Evolutionary conservation across 1,139 yeast species (phyloP).

Genomic region (Suhomyces bolitotheri): DNA sequence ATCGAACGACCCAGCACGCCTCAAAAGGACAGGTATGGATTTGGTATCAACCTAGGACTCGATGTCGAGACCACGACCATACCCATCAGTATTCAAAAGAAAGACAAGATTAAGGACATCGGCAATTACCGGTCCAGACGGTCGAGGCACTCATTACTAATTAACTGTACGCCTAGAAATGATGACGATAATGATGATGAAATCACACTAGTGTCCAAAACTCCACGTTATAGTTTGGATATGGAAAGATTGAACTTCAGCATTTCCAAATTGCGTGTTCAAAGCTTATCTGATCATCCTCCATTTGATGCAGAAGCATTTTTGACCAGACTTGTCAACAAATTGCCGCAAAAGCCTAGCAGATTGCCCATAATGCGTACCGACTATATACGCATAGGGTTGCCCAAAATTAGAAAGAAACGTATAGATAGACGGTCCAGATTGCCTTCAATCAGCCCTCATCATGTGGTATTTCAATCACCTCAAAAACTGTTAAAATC

Average conservation of each 20-base stretch:
- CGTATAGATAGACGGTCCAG: slow-evolving; percentile 13
- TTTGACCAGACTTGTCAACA: slow-evolving; percentile 4
- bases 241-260: slow-evolving; percentile 9
- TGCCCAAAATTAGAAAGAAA: slow-evolving; percentile 28
- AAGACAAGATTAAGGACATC: slow-evolving; percentile 32
- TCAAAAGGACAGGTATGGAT: slow-evolving; percentile 17
- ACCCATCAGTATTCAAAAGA: slow-evolving; percentile 38
- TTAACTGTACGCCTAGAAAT: slow-evolving; percentile 10
- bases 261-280: slow-evolving; percentile 9
- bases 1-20: slow-evolving; percentile 7
- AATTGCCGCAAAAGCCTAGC: slow-evolving; percentile 13
- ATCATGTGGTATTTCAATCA: slow-evolving; percentile 35
- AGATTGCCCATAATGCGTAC: slow-evolving; percentile 31
- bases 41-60: slow-evolving; percentile 41
- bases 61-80: slow-evolving; percentile 32
- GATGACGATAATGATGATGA: slow-evolving; percentile 25
- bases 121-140: slow-evolving; percentile 9
- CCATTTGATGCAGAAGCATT: slow-evolving; percentile 6
- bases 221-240: slow-evolving; percentile 16
- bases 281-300: slow-evolving; percentile 1
- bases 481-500: slow-evolving; percentile 19
- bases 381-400: slow-evolving; percentile 25
- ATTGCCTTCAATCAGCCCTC: slow-evolving; percentile 36
- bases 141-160: slow-evolving; percentile 5
- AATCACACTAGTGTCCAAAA: slow-evolving; percentile 22